Evolutionary conservation across 306 rosid species (phyloP).

Genomic region (Coriaria nepalensis): DNA sequence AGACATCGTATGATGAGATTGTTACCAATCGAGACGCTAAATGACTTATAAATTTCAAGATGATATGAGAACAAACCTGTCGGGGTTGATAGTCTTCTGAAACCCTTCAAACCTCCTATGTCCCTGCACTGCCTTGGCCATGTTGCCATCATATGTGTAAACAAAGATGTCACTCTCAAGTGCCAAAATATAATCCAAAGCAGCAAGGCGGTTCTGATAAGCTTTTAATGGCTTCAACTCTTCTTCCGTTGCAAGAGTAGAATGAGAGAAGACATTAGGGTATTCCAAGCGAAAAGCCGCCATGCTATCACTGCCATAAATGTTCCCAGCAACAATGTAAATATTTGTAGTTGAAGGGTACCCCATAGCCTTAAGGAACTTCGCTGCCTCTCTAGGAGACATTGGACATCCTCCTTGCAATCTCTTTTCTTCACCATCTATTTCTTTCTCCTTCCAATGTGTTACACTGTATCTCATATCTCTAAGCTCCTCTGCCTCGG

Average conservation of each 20-base stretch:
- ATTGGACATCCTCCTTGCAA: constrained; percentile 91
- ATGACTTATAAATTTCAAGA: not conserved
- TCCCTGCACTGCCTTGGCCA: constrained; percentile 99
- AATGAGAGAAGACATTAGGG: constrained; percentile 72
- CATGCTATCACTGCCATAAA: constrained; percentile 75
- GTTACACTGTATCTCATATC: constrained; percentile 71
- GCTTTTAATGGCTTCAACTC: constrained; percentile 72
- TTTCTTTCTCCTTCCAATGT: constrained; percentile 98
- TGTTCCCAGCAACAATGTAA: constrained; percentile 94
- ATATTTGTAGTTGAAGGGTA: constrained; percentile 88
- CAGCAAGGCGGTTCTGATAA: constrained; percentile 88
- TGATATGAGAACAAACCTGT: constrained; percentile 37
- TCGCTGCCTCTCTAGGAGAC: constrained; percentile 92
- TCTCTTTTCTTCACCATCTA: constrained; percentile 55
- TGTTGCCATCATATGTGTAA: constrained; percentile 92
- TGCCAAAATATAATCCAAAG: constrained; percentile 83
- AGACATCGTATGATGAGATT: not conserved
- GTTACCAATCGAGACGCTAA: not conserved
- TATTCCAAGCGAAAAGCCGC: constrained; percentile 44
- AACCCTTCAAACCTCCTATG: constrained; percentile 91
- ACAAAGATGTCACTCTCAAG: constrained; percentile 87
- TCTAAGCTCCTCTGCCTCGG: constrained; percentile 62
- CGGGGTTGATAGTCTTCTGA: constrained; percentile 79
- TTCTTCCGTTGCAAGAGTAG: constrained; percentile 73
- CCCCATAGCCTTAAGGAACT: constrained; percentile 92